phyloP scores from a whole-genome alignment of 1,284 basidiomycete genomes.

The Omphalotus olearius region DNA sequence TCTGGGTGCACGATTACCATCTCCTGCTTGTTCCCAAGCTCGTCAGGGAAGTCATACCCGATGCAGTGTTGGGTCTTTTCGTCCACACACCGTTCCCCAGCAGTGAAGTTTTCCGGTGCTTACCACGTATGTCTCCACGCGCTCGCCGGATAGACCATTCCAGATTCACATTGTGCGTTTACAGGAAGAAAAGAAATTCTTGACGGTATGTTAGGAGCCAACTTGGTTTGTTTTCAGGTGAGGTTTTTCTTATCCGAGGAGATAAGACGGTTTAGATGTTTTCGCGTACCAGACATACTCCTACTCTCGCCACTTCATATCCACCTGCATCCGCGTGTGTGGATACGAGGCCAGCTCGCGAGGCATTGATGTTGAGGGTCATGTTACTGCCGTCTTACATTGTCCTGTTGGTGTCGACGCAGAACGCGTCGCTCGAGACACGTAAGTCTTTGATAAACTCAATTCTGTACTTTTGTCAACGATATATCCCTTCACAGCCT shows the following conservation, averaged over 20 bases:
- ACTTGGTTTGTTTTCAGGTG: constrained; percentile 91
- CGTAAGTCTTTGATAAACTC: constrained; percentile 37
- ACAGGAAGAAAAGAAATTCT: constrained; percentile 85
- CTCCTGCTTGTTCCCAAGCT: constrained; percentile 87
- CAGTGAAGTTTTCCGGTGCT: constrained; percentile 92
- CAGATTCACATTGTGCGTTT: constrained; percentile 4
- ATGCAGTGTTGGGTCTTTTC: constrained; percentile 87
- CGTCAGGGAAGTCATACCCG: constrained; percentile 74
- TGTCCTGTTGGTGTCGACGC: constrained; percentile 99
- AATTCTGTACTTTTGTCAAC: background rate
- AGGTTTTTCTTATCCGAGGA: constrained; percentile 8
- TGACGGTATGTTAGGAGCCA: constrained; percentile 97
- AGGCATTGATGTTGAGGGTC: constrained; percentile 90
- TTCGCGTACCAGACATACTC: constrained; percentile 72
- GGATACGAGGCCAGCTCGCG: constrained; percentile 86
- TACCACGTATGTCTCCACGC: constrained; percentile 61
- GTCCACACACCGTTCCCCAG: constrained; percentile 98
- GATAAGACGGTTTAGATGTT: background rate
- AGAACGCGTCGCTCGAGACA: constrained; percentile 81
- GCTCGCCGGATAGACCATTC: background rate
- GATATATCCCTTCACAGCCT: constrained; percentile 34
- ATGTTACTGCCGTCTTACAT: constrained; percentile 82
- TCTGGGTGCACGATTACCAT: constrained; percentile 93
- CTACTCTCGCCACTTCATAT: constrained; percentile 93
- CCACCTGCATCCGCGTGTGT: constrained; percentile 93